Evolutionary conservation across 2,329 filamentous ascomycete species (phyloP).

Genomic region (Clarireedia sp.): DNA sequence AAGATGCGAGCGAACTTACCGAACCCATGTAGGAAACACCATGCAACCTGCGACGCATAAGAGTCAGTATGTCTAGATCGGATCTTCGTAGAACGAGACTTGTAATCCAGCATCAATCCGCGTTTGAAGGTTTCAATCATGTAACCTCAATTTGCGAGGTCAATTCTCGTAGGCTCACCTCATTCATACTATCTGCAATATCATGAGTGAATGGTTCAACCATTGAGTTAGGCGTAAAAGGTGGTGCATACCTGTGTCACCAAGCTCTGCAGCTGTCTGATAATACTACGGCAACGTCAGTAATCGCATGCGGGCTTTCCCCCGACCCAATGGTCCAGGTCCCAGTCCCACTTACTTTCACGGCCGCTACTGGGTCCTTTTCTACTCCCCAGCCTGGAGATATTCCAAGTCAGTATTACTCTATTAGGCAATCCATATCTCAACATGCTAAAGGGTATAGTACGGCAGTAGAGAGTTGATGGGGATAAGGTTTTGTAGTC

Average conservation of each 20-base stretch:
- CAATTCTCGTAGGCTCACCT: slow-evolving; percentile 40
- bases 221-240: slow-evolving; percentile 13
- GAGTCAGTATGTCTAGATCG: slow-evolving; percentile 7
- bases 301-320: slow-evolving; percentile 16
- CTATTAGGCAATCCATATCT: not conserved
- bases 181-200: slow-evolving; percentile 82
- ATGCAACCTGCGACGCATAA: slow-evolving; percentile 40
- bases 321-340: slow-evolving; percentile 18
- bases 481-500: not conserved
- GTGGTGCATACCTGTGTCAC: slow-evolving; percentile 60
- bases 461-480: not conserved
- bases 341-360: slow-evolving; percentile 44
- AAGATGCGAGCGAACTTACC: slow-evolving; percentile 38
- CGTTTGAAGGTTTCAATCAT: slow-evolving; percentile 1
- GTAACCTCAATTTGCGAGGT: not conserved
- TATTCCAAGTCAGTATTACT: slow-evolving; percentile 7
- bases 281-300: slow-evolving; percentile 63
- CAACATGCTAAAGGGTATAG: not conserved
- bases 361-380: slow-evolving; percentile 78
- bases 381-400: slow-evolving; percentile 65
- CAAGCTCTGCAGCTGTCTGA: slow-evolving; percentile 92
- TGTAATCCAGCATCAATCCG: not conserved
- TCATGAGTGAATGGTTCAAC: slow-evolving; percentile 19
- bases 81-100: slow-evolving; percentile 3
- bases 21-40: slow-evolving; percentile 96